phyloP scores from a whole-genome alignment of 768 basidiomycete genomes.

The Neoboletus subvelutipes region DNA sequence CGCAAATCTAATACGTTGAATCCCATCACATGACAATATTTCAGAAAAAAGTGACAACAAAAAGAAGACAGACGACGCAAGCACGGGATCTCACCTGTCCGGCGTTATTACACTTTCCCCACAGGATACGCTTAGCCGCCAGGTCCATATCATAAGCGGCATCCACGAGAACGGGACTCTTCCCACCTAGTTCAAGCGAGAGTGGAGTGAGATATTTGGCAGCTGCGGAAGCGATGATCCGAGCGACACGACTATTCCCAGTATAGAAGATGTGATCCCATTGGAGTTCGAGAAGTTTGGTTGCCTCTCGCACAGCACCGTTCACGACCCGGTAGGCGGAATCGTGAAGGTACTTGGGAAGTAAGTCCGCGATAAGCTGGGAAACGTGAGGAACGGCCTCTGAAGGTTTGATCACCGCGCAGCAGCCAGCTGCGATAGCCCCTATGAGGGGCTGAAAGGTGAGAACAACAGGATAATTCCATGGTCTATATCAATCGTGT shows the following conservation, averaged over 20 bases:
- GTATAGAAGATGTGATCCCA: constrained; percentile 41
- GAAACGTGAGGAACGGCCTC: constrained; percentile 52
- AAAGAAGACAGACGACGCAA: neutral
- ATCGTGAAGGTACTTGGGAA: constrained; percentile 56
- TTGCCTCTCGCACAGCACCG: constrained; percentile 42
- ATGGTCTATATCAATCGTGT: constrained; percentile 42
- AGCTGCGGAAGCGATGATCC: constrained; percentile 27
- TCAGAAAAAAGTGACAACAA: neutral
- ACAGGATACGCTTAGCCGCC: constrained; percentile 63
- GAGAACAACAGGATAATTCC: constrained; percentile 65
- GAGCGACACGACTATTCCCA: constrained; percentile 30
- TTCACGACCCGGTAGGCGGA: constrained; percentile 54
- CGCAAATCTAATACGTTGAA: constrained; percentile 33
- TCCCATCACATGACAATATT: neutral
- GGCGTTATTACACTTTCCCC: constrained; percentile 63
- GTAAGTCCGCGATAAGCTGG: constrained; percentile 48
- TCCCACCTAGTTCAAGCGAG: constrained; percentile 37
- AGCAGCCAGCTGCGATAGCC: constrained; percentile 73
- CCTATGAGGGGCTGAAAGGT: constrained; percentile 59
- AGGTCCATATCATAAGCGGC: constrained; percentile 42
- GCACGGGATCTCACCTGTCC: constrained; percentile 48
- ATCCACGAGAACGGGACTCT: constrained; percentile 48
- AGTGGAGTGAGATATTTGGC: constrained; percentile 36
- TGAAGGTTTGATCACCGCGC: constrained; percentile 65
- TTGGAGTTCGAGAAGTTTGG: constrained; percentile 31